Percentiles rank a stretch among this genome's conserved stretches.
phyloP scores from a whole-genome alignment of 2,329 filamentous ascomycete species.

The Fusarium keratoplasticum region DNA sequence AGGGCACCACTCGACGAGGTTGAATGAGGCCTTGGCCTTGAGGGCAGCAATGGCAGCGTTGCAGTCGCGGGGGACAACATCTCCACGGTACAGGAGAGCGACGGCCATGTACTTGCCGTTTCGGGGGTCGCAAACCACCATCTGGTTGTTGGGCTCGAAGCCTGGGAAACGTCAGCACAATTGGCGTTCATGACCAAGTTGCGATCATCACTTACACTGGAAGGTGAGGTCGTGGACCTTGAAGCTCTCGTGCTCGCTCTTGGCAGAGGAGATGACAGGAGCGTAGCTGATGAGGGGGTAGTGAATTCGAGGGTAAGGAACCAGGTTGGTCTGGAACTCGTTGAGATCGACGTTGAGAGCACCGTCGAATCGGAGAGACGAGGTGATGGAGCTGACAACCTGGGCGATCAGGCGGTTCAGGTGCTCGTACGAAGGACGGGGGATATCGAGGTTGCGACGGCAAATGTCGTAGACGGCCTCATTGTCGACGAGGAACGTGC shows the following conservation, averaged over 20 bases:
- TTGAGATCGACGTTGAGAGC: slow-evolving; percentile 80
- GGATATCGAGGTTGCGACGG: slow-evolving; percentile 77
- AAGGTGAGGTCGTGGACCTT: slow-evolving; percentile 83
- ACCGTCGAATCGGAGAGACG: slow-evolving; percentile 78
- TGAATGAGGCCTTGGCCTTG: slow-evolving; percentile 79
- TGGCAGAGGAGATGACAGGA: slow-evolving; percentile 76
- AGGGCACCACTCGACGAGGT: slow-evolving; percentile 80
- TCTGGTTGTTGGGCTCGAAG: slow-evolving; percentile 83
- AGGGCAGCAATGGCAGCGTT: slow-evolving; percentile 73
- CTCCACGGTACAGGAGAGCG: slow-evolving; percentile 77
- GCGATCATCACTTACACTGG: slow-evolving; percentile 67
- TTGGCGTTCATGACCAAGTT: neutral
- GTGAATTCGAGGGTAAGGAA: slow-evolving; percentile 79
- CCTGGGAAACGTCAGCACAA: slow-evolving; percentile 57
- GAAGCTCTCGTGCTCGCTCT: slow-evolving; percentile 89
- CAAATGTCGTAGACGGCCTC: slow-evolving; percentile 82
- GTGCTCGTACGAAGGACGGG: slow-evolving; percentile 76
- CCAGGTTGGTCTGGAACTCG: slow-evolving; percentile 83
- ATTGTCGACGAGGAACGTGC: slow-evolving; percentile 81
- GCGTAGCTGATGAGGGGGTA: slow-evolving; percentile 80
- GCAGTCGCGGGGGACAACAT: slow-evolving; percentile 78
- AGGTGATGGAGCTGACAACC: slow-evolving; percentile 80
- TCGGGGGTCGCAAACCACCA: slow-evolving; percentile 80
- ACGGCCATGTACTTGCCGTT: slow-evolving; percentile 84
- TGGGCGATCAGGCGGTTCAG: slow-evolving; percentile 80